Base-by-base conservation (phyloP, 139 green algal genomes). In the Bryopsis sp. region DNA sequence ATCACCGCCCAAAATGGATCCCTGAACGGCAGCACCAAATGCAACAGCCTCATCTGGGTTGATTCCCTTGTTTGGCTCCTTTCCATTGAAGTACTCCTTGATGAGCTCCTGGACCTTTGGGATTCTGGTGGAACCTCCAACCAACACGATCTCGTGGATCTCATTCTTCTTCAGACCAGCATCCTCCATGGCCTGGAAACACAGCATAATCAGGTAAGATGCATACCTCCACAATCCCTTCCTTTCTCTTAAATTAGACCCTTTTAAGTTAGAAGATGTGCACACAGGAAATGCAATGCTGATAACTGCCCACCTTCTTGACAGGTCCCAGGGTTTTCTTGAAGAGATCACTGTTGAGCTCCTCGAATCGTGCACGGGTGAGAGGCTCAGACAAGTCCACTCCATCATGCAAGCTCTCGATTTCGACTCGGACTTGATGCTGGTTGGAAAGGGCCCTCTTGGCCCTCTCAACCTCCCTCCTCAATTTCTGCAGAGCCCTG, bases 321-420 rank as follows among this genome's bases (percentile, higher is more conserved):
- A 99, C 95, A 5, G 95, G 94, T 5, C 84, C 88, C 79, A 98
- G 86, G 26, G 92, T 98, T 86, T 97, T 97, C 72, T 88, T 87
- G 88, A 99, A 98, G 39, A 99, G 85, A 74, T 99, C 95, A 67
- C 85, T 87, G 86, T 97, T 97, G 34, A 99, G 86, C 84, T 99
- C 95, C 85, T 99, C 95, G 70, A 99, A 99, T 36, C 95, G 88
- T 0, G 95, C 95, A 48, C 95, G 86, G 1, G 95, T 99, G 29
- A 99, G 85, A 2, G 95, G 92, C 88, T 98, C 93, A 1, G 78
- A 93, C 64, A 99, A 84, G 77, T 99, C 95, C 29, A 96, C 76
- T 35, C 95, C 95, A 31, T 99, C 95, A 38, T 84, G 79, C 48
- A 99, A 79, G 3, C 80, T 88, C 86, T 99, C 95, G 63, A 99